phyloP scores from a whole-genome alignment of 2,329 filamentous ascomycete genomes.

The Blastomyces parvus region DNA sequence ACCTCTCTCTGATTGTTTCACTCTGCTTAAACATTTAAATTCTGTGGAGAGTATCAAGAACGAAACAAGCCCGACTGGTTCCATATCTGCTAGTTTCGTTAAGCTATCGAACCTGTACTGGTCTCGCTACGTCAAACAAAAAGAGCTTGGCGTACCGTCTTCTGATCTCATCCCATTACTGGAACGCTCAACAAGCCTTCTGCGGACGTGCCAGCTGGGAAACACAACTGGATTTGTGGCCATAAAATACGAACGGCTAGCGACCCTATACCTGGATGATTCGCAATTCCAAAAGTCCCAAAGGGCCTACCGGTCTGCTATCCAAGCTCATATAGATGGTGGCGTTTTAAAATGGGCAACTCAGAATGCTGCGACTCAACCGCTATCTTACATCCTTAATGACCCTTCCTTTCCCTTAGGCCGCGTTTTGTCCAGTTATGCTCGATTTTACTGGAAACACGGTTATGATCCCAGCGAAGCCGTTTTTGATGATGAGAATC shows the following conservation, averaged over 20 bases:
- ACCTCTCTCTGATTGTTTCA: slow-evolving; percentile 29
- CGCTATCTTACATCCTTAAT: slow-evolving; percentile 24
- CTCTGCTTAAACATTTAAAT: slow-evolving; percentile 27
- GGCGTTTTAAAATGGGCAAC: slow-evolving; percentile 28
- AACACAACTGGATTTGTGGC: slow-evolving; percentile 35
- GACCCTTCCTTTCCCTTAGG: slow-evolving; percentile 30
- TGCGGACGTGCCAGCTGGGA: slow-evolving; percentile 26
- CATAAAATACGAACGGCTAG: slow-evolving; percentile 39
- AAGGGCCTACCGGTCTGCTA: slow-evolving; percentile 31
- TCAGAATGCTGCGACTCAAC: slow-evolving; percentile 20
- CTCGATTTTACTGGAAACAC: slow-evolving; percentile 20
- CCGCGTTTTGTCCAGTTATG: slow-evolving; percentile 29
- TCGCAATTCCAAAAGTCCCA: slow-evolving; percentile 29
- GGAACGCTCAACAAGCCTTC: slow-evolving; percentile 32
- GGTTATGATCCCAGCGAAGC: slow-evolving; percentile 11
- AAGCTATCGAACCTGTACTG: slow-evolving; percentile 41
- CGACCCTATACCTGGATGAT: slow-evolving; percentile 32
- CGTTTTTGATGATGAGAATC: slow-evolving; percentile 26
- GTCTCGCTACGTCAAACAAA: slow-evolving; percentile 38
- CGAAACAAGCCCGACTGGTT: slow-evolving; percentile 12
- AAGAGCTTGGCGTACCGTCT: slow-evolving; percentile 27
- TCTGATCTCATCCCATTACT: slow-evolving; percentile 31
- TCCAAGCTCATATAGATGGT: slow-evolving; percentile 32
- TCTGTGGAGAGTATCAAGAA: slow-evolving; percentile 9
- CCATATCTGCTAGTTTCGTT: slow-evolving; percentile 24